Conservation (phyloP, 208 protist genomes). For the Eutreptiella sp. region DNA sequence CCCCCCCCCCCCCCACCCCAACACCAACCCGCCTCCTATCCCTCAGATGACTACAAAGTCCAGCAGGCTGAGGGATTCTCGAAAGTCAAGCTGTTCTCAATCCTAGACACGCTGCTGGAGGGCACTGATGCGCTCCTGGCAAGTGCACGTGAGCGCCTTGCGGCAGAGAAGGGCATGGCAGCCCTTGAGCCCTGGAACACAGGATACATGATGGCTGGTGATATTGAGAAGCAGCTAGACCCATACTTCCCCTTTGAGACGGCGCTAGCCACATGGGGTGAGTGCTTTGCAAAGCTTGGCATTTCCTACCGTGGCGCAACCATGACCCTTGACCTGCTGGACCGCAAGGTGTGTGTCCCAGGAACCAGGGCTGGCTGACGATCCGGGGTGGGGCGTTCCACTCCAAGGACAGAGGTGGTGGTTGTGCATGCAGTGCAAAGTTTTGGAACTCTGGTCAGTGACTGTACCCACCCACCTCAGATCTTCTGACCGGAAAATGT, state of each 20-base stretch:
- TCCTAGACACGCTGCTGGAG: constrained; percentile 36
- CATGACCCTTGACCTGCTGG: constrained; percentile 42
- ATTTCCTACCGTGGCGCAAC: constrained; percentile 33
- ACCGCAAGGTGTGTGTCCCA: no score
- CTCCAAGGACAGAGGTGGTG: no score
- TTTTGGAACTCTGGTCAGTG: no score
- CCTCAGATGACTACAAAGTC: constrained; percentile 25
- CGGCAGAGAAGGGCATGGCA: constrained; percentile 20
- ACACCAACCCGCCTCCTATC: no score
- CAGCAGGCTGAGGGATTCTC: constrained; percentile 34
- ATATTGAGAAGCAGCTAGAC: constrained; percentile 36
- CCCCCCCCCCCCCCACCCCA: no score
- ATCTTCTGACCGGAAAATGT: no score
- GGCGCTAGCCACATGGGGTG: constrained; percentile 30
- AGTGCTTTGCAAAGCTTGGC: constrained; percentile 36
- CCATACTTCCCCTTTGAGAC: constrained; percentile 48
- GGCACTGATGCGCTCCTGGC: constrained; percentile 25
- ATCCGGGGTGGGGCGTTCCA: no score
- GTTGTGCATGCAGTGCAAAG: no score
- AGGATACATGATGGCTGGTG: constrained; percentile 25
- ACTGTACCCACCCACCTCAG: no score
- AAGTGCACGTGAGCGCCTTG: constrained; percentile 15
- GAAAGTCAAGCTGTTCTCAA: constrained; percentile 38
- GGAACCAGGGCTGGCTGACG: no score
- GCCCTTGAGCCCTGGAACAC: constrained; percentile 39